Percentiles rank a stretch among this genome's conserved stretches.
phyloP scores from a whole-genome alignment of 2,329 filamentous ascomycete species.

The Aspergillus brunneoviolaceus region DNA sequence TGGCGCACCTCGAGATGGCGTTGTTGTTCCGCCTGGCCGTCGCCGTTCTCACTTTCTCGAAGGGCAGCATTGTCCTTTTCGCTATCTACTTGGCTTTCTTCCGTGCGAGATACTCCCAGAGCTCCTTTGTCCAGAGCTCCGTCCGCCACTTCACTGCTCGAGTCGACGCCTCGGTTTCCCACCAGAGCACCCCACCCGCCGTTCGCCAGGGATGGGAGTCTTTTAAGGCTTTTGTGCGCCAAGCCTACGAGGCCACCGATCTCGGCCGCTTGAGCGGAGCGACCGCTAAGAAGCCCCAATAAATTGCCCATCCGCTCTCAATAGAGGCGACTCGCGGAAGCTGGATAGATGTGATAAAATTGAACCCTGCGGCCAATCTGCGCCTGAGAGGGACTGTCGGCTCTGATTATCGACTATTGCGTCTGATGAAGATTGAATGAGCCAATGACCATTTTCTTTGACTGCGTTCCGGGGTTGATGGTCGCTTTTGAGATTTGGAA shows the following conservation, averaged over 20 bases:
- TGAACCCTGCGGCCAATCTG: not conserved
- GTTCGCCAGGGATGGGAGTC: slow-evolving; percentile 77
- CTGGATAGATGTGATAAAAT: slow-evolving; percentile 1
- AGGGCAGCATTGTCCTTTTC: slow-evolving; percentile 86
- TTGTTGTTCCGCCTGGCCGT: slow-evolving; percentile 82
- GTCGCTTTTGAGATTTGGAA: slow-evolving; percentile 4
- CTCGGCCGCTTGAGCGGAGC: slow-evolving; percentile 67
- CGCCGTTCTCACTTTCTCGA: slow-evolving; percentile 82
- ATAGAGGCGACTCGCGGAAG: slow-evolving; percentile 1
- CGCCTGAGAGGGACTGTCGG: slow-evolving; percentile 1
- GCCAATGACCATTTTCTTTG: not conserved
- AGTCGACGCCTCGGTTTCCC: slow-evolving; percentile 77
- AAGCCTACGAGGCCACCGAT: slow-evolving; percentile 79
- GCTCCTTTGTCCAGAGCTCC: slow-evolving; percentile 83
- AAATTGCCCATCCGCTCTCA: slow-evolving; percentile 21
- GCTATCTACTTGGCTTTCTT: slow-evolving; percentile 87
- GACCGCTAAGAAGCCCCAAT: slow-evolving; percentile 50
- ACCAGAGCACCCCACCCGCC: slow-evolving; percentile 80
- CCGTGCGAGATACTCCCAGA: slow-evolving; percentile 85
- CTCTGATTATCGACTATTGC: not conserved
- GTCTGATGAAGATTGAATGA: slow-evolving; percentile 8
- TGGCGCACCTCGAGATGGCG: slow-evolving; percentile 81
- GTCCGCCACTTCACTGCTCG: slow-evolving; percentile 71
- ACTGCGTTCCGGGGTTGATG: slow-evolving; percentile 2
- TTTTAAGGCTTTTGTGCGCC: slow-evolving; percentile 69